Conservation (phyloP, 192 early-diverging fungal species). For the Mortierella hygrophila region DNA sequence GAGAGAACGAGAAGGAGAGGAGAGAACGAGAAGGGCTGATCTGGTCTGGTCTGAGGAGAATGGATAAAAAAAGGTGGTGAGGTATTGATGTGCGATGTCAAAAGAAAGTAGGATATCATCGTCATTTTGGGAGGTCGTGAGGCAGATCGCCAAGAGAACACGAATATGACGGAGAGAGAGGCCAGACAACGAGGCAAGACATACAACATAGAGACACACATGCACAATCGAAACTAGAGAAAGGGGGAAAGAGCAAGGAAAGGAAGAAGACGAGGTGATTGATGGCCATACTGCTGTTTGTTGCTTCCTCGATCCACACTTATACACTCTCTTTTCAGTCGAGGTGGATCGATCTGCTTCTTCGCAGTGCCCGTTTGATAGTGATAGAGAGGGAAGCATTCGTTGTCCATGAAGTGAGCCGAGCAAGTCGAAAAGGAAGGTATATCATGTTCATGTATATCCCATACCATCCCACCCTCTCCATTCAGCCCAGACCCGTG, state of each 20-base stretch:
- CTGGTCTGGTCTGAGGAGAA: background rate
- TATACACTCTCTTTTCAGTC: background rate
- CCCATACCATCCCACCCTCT: background rate
- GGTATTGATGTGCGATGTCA: background rate
- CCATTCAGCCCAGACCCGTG: background rate
- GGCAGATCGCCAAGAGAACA: background rate
- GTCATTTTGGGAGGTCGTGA: background rate
- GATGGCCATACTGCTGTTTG: conserved; percentile 3
- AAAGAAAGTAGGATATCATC: background rate
- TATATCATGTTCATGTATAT: background rate
- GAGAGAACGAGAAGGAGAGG: background rate
- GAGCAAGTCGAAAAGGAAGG: background rate
- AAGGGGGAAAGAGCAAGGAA: background rate
- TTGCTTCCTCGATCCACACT: background rate
- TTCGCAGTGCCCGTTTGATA: background rate
- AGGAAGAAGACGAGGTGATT: background rate
- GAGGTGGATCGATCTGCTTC: background rate
- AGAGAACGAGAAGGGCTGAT: background rate
- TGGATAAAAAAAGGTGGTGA: background rate
- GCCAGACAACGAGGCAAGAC: background rate
- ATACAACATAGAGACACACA: background rate
- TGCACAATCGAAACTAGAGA: background rate
- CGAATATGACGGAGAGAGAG: no score
- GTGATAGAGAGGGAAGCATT: background rate
- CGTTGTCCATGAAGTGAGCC: background rate